Percentiles rank a stretch among this genome's conserved stretches.
Evolutionary conservation across 148 eudicot genomes (phyloP).

Genomic region (Pharnaceum exiguum): DNA sequence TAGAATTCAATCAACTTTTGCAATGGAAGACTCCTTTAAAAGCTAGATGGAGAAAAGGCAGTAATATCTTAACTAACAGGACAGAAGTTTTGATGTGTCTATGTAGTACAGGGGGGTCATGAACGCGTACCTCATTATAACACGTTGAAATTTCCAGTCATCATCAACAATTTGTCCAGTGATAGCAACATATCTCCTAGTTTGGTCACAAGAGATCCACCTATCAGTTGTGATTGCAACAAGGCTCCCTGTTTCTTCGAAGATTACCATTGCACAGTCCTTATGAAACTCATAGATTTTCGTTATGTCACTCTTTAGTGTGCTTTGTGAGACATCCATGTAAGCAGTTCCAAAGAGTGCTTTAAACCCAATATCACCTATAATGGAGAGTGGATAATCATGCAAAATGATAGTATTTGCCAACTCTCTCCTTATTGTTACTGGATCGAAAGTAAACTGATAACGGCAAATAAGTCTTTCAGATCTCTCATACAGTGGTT

Average conservation of each 20-base stretch:
- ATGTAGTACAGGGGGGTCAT: no score
- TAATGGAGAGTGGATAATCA: conserved; percentile 15
- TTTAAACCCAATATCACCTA: conserved; percentile 11
- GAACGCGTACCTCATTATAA: conserved; percentile 11
- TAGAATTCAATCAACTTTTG: not conserved
- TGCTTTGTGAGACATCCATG: conserved; percentile 4
- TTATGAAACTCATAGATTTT: conserved; percentile 5
- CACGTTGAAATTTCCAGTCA: not conserved
- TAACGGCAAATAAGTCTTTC: not conserved
- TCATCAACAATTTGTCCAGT: conserved; percentile 10
- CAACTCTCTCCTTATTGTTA: conserved; percentile 7
- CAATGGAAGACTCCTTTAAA: not conserved
- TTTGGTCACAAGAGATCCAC: conserved; percentile 13
- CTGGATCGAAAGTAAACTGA: not conserved
- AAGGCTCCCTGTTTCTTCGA: not conserved
- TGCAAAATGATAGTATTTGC: conserved; percentile 10
- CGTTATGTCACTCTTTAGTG: conserved; percentile 8
- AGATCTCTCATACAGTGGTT: not conserved
- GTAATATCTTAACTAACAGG: no score
- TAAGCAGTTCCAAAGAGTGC: not conserved
- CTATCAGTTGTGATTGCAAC: conserved; percentile 8
- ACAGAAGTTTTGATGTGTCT: no score
- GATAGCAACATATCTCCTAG: conserved; percentile 9
- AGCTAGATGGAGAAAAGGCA: not conserved
- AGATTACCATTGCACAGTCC: not conserved